Evolutionary conservation across 495 filamentous ascomycete genomes (phyloP), one percentile per base, ranked within the genome.

Genomic region (Rhypophila decipiens): DNA sequence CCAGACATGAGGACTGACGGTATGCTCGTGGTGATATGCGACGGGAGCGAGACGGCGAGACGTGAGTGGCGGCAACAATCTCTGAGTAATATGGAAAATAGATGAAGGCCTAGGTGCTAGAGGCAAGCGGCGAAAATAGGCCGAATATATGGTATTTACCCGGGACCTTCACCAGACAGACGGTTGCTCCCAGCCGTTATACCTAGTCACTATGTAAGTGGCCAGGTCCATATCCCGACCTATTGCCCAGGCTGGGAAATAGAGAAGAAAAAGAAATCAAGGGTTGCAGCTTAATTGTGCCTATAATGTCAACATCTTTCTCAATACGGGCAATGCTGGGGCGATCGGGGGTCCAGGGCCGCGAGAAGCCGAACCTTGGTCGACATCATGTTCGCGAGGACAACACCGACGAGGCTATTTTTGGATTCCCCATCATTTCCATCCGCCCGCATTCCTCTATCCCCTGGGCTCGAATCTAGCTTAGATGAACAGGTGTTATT

Each of bases 81-180:
- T 63, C 45, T 44, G 46, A 24, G 57, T 50, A 65, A 65, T 65
- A 65, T 65, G 52, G 46, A 55, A n/a, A n/a, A 59, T 65, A 65
- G 55, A 65, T 65, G 62, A 65, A 59, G 41, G 38, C 34, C 45
- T 52, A 52, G 51, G 52, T 44, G 57, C 17, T 39, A 46, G 42
- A 57, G 44, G 55, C 44, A 49, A 35, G 38, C 33, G 29, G 55
- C 37, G 56, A 58, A n/a, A 55, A 63, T 56, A 53, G 44, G 39
- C 44, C 60, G 56, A 52, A 50, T 40, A 49, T 53, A n/a, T n/a
- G n/a, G n/a, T n/a, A 63, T 65, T 65, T 65, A 65, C 49, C 62
- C 62, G 62, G 59, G 42, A 31, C 15, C 24, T 46, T 45, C 29
- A 24, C 41, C 37, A 44, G 37, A 31, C 9, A n/a, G n/a, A n/a